Evolutionary conservation across 2,329 filamentous ascomycete species (phyloP).

Genomic region (Colletotrichum sansevieriae): DNA sequence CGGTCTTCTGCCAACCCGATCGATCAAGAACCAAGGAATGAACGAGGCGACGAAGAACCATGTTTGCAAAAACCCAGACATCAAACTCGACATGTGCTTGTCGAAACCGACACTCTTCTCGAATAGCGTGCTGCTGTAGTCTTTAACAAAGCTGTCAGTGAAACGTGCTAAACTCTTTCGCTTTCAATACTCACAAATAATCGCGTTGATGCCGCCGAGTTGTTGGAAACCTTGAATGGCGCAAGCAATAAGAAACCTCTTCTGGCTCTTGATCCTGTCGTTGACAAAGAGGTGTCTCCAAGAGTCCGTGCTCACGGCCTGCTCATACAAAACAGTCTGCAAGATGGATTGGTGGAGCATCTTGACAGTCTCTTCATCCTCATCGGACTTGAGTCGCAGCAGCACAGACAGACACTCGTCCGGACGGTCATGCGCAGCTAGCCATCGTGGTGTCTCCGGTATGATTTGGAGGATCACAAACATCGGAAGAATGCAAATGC

Average conservation of each 20-base stretch:
- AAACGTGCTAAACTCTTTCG: no score
- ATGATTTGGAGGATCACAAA: constrained; percentile 53
- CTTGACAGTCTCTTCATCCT: constrained; percentile 44
- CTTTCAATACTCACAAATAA: constrained; percentile 53
- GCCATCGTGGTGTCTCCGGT: constrained; percentile 59
- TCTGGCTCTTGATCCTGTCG: constrained; percentile 50
- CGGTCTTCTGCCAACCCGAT: constrained; percentile 58
- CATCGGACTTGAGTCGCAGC: constrained; percentile 51
- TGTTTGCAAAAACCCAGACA: constrained; percentile 66
- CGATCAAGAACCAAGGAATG: constrained; percentile 62
- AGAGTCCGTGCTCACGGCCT: constrained; percentile 47
- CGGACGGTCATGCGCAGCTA: constrained; percentile 53
- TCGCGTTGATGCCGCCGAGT: constrained; percentile 62
- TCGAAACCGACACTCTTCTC: constrained; percentile 58
- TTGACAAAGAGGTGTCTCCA: constrained; percentile 50
- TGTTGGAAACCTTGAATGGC: constrained; percentile 55
- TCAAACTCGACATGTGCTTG: constrained; percentile 60
- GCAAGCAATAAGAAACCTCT: constrained; percentile 51
- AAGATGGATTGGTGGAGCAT: constrained; percentile 50
- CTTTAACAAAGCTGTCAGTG: no score
- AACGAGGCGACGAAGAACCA: constrained; percentile 57
- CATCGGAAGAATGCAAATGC: constrained; percentile 56
- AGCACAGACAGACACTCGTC: constrained; percentile 54
- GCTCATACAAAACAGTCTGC: constrained; percentile 50
- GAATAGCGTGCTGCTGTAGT: constrained; percentile 61